These are phyloP conservation scores for Withania somnifera DNA, from an alignment of 305 asterid genomes.

Conservation along the genomic window DNA sequence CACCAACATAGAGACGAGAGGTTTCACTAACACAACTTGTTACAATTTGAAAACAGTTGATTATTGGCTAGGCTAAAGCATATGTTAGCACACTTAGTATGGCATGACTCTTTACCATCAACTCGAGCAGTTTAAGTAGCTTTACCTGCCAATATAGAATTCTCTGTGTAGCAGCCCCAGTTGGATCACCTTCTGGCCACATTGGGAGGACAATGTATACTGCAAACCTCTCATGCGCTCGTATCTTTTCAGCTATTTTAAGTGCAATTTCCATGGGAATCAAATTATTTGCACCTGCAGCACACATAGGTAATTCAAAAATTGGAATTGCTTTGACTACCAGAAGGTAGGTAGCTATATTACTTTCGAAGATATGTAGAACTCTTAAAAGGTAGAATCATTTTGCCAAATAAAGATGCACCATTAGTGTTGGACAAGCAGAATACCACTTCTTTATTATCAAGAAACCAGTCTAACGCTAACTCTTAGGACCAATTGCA, in stretches of 20 bases:
- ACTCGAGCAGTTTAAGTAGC: neutral
- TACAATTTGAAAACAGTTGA: neutral
- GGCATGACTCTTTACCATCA: neutral
- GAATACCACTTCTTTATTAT: neutral
- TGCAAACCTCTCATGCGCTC: constrained; percentile 83
- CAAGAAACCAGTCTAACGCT: neutral
- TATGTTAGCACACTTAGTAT: neutral
- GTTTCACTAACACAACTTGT: neutral
- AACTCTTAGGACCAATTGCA: neutral
- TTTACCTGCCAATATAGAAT: constrained; percentile 94
- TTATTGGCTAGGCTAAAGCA: neutral
- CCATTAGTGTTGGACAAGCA: neutral
- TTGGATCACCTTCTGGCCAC: constrained; percentile 99
- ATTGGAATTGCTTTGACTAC: neutral
- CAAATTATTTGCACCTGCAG: constrained; percentile 82
- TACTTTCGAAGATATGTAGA: neutral
- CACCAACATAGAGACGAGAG: neutral
- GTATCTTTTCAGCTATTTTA: constrained; percentile 73
- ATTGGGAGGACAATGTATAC: constrained; percentile 87
- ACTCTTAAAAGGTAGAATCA: neutral
- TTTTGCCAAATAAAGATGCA: neutral
- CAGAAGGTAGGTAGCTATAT: neutral
- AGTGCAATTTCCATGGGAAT: constrained; percentile 94
- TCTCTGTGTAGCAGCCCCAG: constrained; percentile 89
- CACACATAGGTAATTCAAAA: neutral